Base-by-base conservation (phyloP, 2,329 filamentous ascomycete species). In the Domatiomyces catenatus region DNA sequence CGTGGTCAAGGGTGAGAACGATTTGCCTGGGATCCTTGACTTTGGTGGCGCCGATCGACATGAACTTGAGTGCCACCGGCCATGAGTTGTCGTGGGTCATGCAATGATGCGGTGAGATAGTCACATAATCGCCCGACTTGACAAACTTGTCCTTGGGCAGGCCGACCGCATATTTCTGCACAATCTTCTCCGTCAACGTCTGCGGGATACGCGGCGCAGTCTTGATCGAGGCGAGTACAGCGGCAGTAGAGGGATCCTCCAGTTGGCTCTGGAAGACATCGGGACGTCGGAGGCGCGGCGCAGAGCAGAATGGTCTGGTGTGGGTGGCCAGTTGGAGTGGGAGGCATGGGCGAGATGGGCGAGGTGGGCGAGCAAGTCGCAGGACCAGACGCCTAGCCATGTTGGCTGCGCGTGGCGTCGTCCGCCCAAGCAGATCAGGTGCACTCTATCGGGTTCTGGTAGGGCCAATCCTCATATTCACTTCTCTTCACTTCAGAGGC, bases 161-260 rank as follows among this genome's bases (percentile, higher is more conserved):
- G 8, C 81, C 86, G n/a, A 88, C 74, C 0, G 86, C 76, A 66
- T 94, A 83, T 15, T 75, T 70, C 65, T 95, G 89, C 0, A 94
- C 82, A 52, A 95, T 94, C 73, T 94, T 94, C 66, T 95, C 89
- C 2, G 86, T 92, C 48, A 94, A 68, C 2, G 86, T 95, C 67
- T 94, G 88, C 0, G 85, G 77, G 1, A 68, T 66, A 17, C 61
- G 59, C 2, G 56, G 48, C 7, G 56, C 50, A 7, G 77, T 76
- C 66, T 86, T 84, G 62, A 83, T 76, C 32, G 86, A 81, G 42
- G 83, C 80, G 56, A 93, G 79, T 55, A 94, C 77, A 53, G 87
- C 81, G 59, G 84, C 79, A 15, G 87, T 70, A 3, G 68, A 61
- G 2, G 75, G 66, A 55, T 75, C 75, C 52, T 83, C 75, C 50